phyloP scores from a whole-genome alignment of 2,329 filamentous ascomycete species.

The Diaporthe ilicicola region DNA sequence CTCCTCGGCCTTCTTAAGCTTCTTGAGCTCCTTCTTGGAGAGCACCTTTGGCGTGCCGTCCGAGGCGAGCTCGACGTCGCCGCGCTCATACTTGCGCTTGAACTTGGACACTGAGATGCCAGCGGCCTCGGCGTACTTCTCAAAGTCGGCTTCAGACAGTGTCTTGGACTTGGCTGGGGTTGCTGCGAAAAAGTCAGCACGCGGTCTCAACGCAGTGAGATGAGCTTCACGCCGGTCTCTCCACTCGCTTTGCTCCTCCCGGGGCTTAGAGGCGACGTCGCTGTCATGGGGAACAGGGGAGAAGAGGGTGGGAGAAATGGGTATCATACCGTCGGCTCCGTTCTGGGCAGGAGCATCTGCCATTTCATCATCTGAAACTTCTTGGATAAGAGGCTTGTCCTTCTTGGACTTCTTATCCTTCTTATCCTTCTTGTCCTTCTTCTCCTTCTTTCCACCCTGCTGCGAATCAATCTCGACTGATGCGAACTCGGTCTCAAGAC shows the following conservation, averaged over 20 bases:
- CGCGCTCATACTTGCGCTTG: slow-evolving; percentile 79
- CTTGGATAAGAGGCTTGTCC: slow-evolving; percentile 49
- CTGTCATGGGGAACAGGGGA: slow-evolving; percentile 13
- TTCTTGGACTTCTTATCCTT: slow-evolving; percentile 59
- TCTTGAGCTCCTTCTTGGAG: slow-evolving; percentile 82
- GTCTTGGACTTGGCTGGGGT: slow-evolving; percentile 45
- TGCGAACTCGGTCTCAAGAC: slow-evolving; percentile 75
- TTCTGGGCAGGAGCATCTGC: slow-evolving; percentile 35
- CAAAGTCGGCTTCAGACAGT: slow-evolving; percentile 64
- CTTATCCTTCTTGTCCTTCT: slow-evolving; percentile 47
- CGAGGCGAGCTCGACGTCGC: slow-evolving; percentile 72
- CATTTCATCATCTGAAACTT: slow-evolving; percentile 44
- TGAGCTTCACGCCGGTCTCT: slow-evolving; percentile 48
- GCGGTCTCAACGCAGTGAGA: slow-evolving; percentile 37
- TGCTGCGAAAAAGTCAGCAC: slow-evolving; percentile 39
- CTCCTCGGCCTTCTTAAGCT: slow-evolving; percentile 70
- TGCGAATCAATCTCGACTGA: slow-evolving; percentile 44
- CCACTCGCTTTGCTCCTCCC: slow-evolving; percentile 51
- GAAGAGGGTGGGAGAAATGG: not conserved
- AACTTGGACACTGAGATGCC: slow-evolving; percentile 80
- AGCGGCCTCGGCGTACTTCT: slow-evolving; percentile 69
- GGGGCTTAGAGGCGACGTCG: slow-evolving; percentile 34
- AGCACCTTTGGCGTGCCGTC: slow-evolving; percentile 73
- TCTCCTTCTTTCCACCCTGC: slow-evolving; percentile 27
- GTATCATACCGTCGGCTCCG: slow-evolving; percentile 27